Evolutionary conservation across 1,139 yeast genomes (phyloP).

Genomic region (Pichia sp.): DNA sequence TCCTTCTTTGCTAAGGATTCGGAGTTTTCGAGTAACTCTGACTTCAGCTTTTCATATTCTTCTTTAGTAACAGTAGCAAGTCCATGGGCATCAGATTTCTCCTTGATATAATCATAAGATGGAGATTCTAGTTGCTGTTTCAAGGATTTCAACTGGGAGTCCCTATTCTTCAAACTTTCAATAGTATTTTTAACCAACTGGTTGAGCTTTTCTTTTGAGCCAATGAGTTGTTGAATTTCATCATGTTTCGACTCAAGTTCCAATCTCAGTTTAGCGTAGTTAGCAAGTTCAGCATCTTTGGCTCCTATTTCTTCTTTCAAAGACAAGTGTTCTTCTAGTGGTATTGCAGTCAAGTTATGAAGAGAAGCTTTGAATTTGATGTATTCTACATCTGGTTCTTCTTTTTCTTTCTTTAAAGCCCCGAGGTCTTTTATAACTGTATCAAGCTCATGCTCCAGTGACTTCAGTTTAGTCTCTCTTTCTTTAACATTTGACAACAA

Average conservation of each 20-base stretch:
- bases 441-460: not conserved
- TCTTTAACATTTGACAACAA: not conserved
- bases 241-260: conserved; percentile 10
- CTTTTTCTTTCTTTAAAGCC: conserved; percentile 2
- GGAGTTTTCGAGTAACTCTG: conserved; percentile 9
- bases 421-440: not conserved
- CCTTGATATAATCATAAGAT: conserved; percentile 24
- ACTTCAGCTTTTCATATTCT: conserved; percentile 23
- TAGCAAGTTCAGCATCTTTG: conserved; percentile 2
- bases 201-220: conserved; percentile 1
- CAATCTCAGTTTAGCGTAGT: not conserved
- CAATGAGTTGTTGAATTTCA: conserved; percentile 9
- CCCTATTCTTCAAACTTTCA: conserved; percentile 5
- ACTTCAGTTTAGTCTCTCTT: conserved; percentile 3
- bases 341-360: conserved; percentile 31
- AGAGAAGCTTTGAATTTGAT: conserved; percentile 30
- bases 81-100: conserved; percentile 29
- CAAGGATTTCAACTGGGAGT: conserved; percentile 7
- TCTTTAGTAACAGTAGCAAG: conserved; percentile 30
- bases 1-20: conserved; percentile 13
- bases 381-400: conserved; percentile 23
- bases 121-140: conserved; percentile 16
- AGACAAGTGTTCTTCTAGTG: conserved; percentile 27
- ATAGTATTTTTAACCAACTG: conserved; percentile 4
- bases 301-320: conserved; percentile 7